Evolutionary conservation across 106 monocot genomes (phyloP), one percentile per base, ranked within the genome.

Genomic region (Phalaenopsis equestris): DNA sequence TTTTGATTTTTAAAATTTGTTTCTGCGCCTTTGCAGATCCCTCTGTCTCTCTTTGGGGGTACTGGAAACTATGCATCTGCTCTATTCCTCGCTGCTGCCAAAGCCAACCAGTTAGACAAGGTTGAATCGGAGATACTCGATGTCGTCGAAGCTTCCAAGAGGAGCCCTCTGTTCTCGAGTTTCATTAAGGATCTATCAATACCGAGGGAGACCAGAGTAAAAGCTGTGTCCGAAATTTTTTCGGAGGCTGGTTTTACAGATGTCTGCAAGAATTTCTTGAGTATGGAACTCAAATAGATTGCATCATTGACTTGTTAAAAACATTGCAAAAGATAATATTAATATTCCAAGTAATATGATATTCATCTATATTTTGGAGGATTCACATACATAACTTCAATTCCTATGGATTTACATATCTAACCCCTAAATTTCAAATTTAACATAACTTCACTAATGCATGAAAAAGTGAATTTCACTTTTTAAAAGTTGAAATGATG

Each of bases 51-150:
- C 45, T 95, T 85, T 79, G 95, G 95, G 67, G 93, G 90, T 42
- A 68, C 89, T 58, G 95, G 95, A 72, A 95, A 95, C 80, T 95
- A 95, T 84, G 95, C 93, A 49, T 85, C 93, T 85, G 90, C 95
- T 42, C 83, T 95, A 21, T 95, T 89, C 84, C 79, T 95, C 77
- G 79, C 95, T 14, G 93, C 95, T 55, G 83, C 95, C 55, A 89
- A 90, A 82, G 86, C 89, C 56, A 93, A 95, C 41, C 37, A 75
- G 6, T 42, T 95, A 78, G 95, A 95, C 36, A 90, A 87, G 85
- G 90, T 95, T 86, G 95, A 95, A 82, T 84, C 88, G 39, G 95
- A 95, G 82, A 65, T 95, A 61, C 78, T 85, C 23, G 81, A 87
- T 79, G 56, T 95, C 68, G 88, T 95, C 47, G 86, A 87, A 68